Evolutionary conservation across 2,329 filamentous ascomycete species (phyloP), one percentile per base, ranked within the genome.

Genomic region (Aspergillus niger): DNA sequence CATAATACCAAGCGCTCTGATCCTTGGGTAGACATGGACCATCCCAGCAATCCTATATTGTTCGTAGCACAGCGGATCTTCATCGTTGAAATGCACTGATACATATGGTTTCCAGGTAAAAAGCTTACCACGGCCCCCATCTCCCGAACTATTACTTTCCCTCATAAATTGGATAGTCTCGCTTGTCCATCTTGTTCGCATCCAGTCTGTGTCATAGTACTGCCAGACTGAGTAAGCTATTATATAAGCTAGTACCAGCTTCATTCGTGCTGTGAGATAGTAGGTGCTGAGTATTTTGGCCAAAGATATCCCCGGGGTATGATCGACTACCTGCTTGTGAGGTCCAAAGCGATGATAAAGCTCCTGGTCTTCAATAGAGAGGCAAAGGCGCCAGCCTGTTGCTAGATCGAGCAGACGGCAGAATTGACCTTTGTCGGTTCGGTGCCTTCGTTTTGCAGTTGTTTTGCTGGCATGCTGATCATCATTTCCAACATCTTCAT

Each of bases 181-280:
- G 24, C 53, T 56, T 47, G 53, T 47, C 53, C 53, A 56, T 28
- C 10, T 24, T 13, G 53, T 47, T 13, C n/a, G 44, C 53, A 56
- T 56, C 53, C 53, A 56, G 26, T 47, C 53, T 10, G 53, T 47
- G n/a, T 8, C 39, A 32, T 56, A 56, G 41, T 28, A 56, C 39
- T 56, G 53, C 53, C 53, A 56, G 28, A 47, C 53, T 22, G 53
- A 56, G 22, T 56, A 32, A 1, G 53, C 53, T 28, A 47, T 15
- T 10, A 56, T 56, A 2, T 56, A 56, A 32, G 53, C 53, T 20
- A 56, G 26, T 24, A 41, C 53, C 0, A 47, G 38, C 17, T 36
- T 56, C 53, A 38, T 56, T 28, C 38, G n/a, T 48, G 24, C 13
- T 17, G 38, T 26, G 6, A 56, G 39, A 26, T 20, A 26, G n/a